These are phyloP conservation scores for Prinsepia uniflora DNA, from an alignment of 306 rosid genomes.

Conservation along the genomic window DNA sequence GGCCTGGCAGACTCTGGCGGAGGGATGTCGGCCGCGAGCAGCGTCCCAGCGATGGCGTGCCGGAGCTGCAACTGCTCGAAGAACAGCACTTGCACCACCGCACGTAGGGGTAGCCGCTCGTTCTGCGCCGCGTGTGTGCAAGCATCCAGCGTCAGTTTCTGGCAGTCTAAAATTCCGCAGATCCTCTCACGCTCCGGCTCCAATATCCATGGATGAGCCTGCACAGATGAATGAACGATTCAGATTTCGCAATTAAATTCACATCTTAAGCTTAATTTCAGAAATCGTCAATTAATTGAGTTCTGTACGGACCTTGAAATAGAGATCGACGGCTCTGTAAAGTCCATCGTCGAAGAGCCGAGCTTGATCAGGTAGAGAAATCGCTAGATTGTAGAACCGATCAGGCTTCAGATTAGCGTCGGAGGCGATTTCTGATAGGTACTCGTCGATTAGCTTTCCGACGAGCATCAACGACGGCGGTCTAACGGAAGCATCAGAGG, in stretches of 20 bases:
- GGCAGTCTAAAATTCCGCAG: constrained; percentile 68
- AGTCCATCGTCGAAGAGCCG: constrained; percentile 93
- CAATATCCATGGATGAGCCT: constrained; percentile 82
- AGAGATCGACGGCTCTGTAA: constrained; percentile 86
- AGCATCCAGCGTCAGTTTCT: constrained; percentile 84
- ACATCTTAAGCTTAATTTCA: neutral
- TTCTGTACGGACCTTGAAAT: constrained; percentile 58
- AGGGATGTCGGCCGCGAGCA: constrained; percentile 52
- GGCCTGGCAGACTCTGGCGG: constrained; percentile 36
- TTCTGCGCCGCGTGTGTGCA: constrained; percentile 99
- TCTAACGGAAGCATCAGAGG: constrained; percentile 22
- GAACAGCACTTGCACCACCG: constrained; percentile 85
- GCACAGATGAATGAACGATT: neutral
- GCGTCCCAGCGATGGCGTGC: constrained; percentile 78
- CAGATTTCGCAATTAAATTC: neutral
- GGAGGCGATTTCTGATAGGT: constrained; percentile 86
- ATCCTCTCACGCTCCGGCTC: constrained; percentile 76
- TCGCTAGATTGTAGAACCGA: constrained; percentile 58
- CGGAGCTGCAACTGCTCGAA: constrained; percentile 98
- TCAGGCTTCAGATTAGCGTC: constrained; percentile 77
- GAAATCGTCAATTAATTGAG: neutral
- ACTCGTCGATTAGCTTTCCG: constrained; percentile 81
- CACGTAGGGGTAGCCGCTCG: constrained; percentile 89
- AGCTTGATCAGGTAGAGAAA: constrained; percentile 76
- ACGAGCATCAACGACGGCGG: constrained; percentile 71